A percentile compares a stretch with the other conserved stretches of the same genome.
phyloP scores from a whole-genome alignment of 352 stramenopile species.

The Halophytophthora polymorphica region DNA sequence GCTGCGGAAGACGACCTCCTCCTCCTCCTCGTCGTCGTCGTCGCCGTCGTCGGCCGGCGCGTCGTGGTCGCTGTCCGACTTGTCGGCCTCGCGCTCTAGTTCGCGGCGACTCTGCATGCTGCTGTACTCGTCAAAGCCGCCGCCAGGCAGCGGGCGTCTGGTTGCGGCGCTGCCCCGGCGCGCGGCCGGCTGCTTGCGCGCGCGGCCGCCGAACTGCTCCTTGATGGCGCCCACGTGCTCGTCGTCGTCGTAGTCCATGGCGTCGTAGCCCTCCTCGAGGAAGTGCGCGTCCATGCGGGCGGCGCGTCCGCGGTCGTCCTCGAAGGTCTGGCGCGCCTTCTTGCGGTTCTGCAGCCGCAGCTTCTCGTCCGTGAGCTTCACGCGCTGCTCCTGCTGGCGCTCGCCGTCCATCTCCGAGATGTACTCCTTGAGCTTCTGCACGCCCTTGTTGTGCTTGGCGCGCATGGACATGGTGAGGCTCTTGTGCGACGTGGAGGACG shows the following conservation, averaged over 20 bases:
- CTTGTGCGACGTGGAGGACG: constrained; percentile 80
- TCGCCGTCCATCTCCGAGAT: constrained; percentile 84
- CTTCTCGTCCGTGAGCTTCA: constrained; percentile 86
- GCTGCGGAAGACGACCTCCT: constrained; percentile 67
- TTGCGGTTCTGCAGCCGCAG: constrained; percentile 82
- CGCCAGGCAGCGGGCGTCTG: constrained; percentile 46
- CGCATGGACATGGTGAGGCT: constrained; percentile 89
- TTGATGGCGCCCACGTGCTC: constrained; percentile 84
- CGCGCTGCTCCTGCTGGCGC: constrained; percentile 76
- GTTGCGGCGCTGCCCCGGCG: constrained; percentile 27
- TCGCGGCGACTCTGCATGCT: constrained; percentile 39
- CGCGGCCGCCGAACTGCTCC: constrained; percentile 62
- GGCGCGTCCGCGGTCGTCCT: constrained; percentile 69
- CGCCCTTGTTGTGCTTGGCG: constrained; percentile 86
- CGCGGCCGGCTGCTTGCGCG: constrained; percentile 34
- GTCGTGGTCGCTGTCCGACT: constrained; percentile 68
- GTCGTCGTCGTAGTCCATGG: constrained; percentile 78
- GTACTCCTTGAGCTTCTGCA: constrained; percentile 85
- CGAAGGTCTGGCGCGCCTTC: constrained; percentile 78
- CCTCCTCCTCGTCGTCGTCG: constrained; percentile 72
- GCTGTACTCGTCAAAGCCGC: constrained; percentile 81
- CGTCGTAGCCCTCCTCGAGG: constrained; percentile 76
- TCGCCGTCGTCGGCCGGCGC: constrained; percentile 47
- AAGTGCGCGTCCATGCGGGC: constrained; percentile 84
- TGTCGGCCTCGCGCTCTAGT: constrained; percentile 47